Base-by-base conservation (phyloP, 2,329 filamentous ascomycete genomes). In the Huntiella omanensis region DNA sequence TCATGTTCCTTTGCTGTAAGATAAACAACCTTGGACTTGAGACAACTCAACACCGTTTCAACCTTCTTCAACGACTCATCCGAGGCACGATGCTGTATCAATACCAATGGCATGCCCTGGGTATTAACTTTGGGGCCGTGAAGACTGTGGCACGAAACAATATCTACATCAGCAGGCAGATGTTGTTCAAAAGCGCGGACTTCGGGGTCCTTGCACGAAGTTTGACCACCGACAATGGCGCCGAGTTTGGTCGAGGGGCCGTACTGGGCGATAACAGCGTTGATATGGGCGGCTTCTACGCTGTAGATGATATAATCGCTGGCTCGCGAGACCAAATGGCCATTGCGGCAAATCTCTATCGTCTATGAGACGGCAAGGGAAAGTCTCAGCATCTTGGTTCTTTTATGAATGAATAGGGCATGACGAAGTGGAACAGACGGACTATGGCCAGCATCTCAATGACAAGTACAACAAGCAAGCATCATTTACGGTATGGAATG, bases 261-360 rank as follows among this genome's bases (percentile, higher is more conserved):
- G 62, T 85, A 98, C 56, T 80, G 70, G 52, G 80, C 80, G 57
- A 95, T 91, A 55, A 95, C 83, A 54, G 72, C 73, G 59, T 85
- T 82, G 62, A 98, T 93, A 53, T 80, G 75, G 56, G 86, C 85
- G 51, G 91, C 91, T 64, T 96, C 88, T 62, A 98, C 91, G 64
- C 83, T 93, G 72, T 98, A 98, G 60, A 98, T 86, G 65, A 95
- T 94, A 63, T 87, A 96, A 71, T 96, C 88, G 78, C 87, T 95
- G 63, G 80, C 78, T 65, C 91, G 79, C 55, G 91, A 95, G 56
- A 98, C 91, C 61, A 88, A 73, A 66, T 96, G 87, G 56, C 92
- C 92, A 73, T 94, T 94, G 61, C 76, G 79, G 60, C 88, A 77
- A 57, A 98, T 91, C 63, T 83, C 78, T 69, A 98, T 70, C 68